A percentile compares a stretch with the other conserved stretches of the same genome.
phyloP scores from a whole-genome alignment of 495 filamentous ascomycete genomes.

The Podospora comata region DNA sequence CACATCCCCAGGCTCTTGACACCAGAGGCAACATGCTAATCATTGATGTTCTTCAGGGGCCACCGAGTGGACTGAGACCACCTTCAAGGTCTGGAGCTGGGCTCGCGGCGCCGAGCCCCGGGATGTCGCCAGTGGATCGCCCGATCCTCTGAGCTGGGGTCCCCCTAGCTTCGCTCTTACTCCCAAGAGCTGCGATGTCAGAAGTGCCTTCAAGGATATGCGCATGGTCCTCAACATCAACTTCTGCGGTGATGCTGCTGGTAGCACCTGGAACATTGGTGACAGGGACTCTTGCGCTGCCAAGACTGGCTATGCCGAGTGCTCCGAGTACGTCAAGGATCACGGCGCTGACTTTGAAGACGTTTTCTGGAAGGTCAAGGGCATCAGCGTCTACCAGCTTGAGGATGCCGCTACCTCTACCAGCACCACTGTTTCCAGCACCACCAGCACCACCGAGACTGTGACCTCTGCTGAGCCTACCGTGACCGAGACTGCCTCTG shows the following conservation, averaged over 20 bases:
- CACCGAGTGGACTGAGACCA: conserved; percentile 63
- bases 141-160: conserved; percentile 63
- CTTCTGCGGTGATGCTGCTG: conserved; percentile 49
- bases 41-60: conserved; percentile 43
- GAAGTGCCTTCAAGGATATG: conserved; percentile 44
- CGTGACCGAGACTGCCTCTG: conserved; percentile 9
- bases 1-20: neutral
- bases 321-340: conserved; percentile 56
- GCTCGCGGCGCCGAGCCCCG: conserved; percentile 47
- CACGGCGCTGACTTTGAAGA: conserved; percentile 55
- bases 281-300: conserved; percentile 22
- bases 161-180: conserved; percentile 56
- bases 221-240: conserved; percentile 48
- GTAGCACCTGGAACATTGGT: conserved; percentile 29
- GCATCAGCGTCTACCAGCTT: conserved; percentile 52
- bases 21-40: conserved; percentile 1
- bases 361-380: conserved; percentile 54
- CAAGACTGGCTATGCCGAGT: conserved; percentile 34
- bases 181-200: conserved; percentile 41
- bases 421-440: conserved; percentile 22
- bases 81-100: conserved; percentile 75
- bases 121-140: conserved; percentile 51
- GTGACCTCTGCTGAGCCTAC: conserved; percentile 20
- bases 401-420: conserved; percentile 36
- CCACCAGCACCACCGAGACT: conserved; percentile 30